Evolutionary conservation across 1,284 basidiomycete species (phyloP), one percentile per base, ranked within the genome.

Genomic region (Cryptococcus amylolentus): DNA sequence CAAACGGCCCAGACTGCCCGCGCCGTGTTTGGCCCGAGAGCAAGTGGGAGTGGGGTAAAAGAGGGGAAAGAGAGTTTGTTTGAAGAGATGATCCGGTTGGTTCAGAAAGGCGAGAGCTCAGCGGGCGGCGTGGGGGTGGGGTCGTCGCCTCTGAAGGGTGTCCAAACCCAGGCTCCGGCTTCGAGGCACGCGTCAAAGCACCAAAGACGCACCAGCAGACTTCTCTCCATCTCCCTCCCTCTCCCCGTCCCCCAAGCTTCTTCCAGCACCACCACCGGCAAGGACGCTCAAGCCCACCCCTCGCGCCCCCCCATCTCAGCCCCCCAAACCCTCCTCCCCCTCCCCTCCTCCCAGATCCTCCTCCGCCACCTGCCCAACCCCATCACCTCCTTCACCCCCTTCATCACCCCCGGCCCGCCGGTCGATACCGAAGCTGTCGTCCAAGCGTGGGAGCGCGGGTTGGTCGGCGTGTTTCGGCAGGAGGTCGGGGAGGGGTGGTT

Each of bases 351-450:
- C 1, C 75, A 77, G 51, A 77, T 79, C 41, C 67, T 78, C 0
- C 62, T 78, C 1, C 69, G 71, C 4, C 73, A 78, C 62, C 64
- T 78, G 0, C 78, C 78, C 0, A 35, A 61, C 0, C 52, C 61
- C 4, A 70, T 79, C 48, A 72, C 69, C 16, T 63, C 59, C 9
- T 78, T 77, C 61, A 76, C 76, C 20, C 77, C 78, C 0, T 77
- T 75, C 64, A 73, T 70, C 42, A 38, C 87, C 0, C 87, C 87
- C 57, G 81, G 86, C 9, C 82, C 85, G 14, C 81, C 85, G 0
- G 83, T 83, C 0, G 82, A 84, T 0, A 51, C 76, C 8, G 40
- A 47, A 4, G 59, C 66, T 14, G 64, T 62, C 27, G 62, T 78
- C 20, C 51, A 56, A 0, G 31, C 56, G n/a, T 79, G 77, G 77